phyloP scores from a whole-genome alignment of 2,329 filamentous ascomycete genomes.

The Penicillium vulpinum region DNA sequence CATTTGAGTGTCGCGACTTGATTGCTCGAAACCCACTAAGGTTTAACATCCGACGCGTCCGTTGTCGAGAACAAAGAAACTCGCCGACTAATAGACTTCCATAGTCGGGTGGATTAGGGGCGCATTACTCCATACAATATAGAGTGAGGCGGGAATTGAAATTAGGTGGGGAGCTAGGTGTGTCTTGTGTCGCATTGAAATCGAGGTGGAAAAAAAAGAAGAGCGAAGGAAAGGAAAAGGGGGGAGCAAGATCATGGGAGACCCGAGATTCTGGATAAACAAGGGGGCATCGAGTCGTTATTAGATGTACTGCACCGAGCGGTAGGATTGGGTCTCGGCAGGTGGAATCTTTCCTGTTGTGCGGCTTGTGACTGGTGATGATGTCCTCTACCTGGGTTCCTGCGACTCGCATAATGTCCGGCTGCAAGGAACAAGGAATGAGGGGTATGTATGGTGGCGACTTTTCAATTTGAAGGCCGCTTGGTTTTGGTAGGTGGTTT shows the following conservation, averaged over 20 bases:
- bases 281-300: slow-evolving; percentile 4
- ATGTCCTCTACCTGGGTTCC: slow-evolving; percentile 16
- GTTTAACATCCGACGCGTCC: slow-evolving; percentile 1
- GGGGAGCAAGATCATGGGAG: slow-evolving; percentile 16
- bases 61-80: slow-evolving; percentile 4
- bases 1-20: background rate
- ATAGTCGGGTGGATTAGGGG: background rate
- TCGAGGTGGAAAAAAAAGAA: background rate
- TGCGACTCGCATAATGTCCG: slow-evolving; percentile 13
- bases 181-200: slow-evolving; percentile 1
- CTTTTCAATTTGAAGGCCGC: slow-evolving; percentile 3
- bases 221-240: slow-evolving; percentile 5
- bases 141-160: background rate
- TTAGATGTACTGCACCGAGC: slow-evolving; percentile 19
- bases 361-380: slow-evolving; percentile 12
- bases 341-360: slow-evolving; percentile 17
- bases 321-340: slow-evolving; percentile 22
- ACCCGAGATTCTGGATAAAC: slow-evolving; percentile 16
- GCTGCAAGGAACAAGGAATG: slow-evolving; percentile 24
- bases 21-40: background rate
- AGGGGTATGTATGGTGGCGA: slow-evolving; percentile 10
- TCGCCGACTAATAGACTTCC: slow-evolving; percentile 1
- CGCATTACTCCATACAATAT: background rate
- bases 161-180: background rate
- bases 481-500: background rate